Conservation (phyloP, 2,329 filamentous ascomycete species). For the Lithohypha guttulata region DNA sequence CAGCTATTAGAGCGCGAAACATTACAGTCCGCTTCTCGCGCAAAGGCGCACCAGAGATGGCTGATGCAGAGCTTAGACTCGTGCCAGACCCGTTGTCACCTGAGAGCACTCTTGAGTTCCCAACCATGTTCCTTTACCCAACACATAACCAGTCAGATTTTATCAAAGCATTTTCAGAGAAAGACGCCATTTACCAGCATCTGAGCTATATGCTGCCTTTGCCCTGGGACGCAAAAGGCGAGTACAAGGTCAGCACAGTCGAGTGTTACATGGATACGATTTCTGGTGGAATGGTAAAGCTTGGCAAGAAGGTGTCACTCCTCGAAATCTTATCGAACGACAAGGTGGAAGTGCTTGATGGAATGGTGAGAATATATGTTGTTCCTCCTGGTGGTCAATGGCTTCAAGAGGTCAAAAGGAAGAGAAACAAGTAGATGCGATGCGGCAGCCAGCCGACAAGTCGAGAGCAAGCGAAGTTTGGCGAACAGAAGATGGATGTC, state of each 20-base stretch:
- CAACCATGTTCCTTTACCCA: constrained; percentile 76
- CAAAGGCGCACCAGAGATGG: constrained; percentile 65
- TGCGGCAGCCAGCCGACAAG: too few species aligned
- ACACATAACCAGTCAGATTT: constrained; percentile 75
- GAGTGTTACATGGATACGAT: constrained; percentile 85
- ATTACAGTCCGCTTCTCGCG: constrained; percentile 58
- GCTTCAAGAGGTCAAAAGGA: constrained; percentile 73
- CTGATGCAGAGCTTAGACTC: constrained; percentile 65
- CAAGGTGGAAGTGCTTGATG: constrained; percentile 79
- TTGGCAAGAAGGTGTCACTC: constrained; percentile 72
- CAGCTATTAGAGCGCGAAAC: constrained; percentile 57
- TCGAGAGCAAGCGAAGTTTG: too few species aligned
- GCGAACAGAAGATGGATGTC: too few species aligned
- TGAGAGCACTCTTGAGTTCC: constrained; percentile 61
- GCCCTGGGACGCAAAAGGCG: constrained; percentile 66
- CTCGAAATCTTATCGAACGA: constrained; percentile 63
- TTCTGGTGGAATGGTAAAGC: constrained; percentile 71
- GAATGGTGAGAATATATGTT: constrained; percentile 70
- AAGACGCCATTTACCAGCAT: constrained; percentile 63
- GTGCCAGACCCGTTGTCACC: constrained; percentile 63
- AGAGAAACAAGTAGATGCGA: constrained; percentile 36
- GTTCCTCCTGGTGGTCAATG: constrained; percentile 71
- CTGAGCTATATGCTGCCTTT: constrained; percentile 75
- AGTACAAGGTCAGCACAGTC: constrained; percentile 56
- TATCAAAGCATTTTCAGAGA: constrained; percentile 75